Evolutionary conservation across 768 basidiomycete genomes (phyloP).

Genomic region (Suillus americanus): DNA sequence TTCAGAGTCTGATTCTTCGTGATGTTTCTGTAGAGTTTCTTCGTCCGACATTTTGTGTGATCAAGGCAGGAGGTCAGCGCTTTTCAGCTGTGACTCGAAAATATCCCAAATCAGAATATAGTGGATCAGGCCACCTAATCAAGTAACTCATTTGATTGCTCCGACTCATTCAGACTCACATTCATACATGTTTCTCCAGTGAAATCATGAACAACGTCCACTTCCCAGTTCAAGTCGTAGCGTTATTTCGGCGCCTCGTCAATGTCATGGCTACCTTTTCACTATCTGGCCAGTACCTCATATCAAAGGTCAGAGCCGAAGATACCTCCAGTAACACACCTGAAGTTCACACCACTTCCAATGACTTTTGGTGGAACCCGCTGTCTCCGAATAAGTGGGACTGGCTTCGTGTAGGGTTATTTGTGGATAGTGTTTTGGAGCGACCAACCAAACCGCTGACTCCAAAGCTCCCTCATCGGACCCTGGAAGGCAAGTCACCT

Average conservation of each 20-base stretch:
- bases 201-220: constrained; percentile 42
- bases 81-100: background rate
- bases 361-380: constrained; percentile 3
- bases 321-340: background rate
- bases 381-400: constrained; percentile 3
- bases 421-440: background rate
- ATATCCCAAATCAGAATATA: background rate
- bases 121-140: background rate
- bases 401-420: constrained; percentile 2
- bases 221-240: constrained; percentile 59
- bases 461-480: background rate
- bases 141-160: background rate
- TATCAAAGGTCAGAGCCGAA: constrained; percentile 24
- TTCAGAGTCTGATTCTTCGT: constrained; percentile 71
- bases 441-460: background rate
- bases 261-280: constrained; percentile 71
- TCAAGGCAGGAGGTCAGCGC: constrained; percentile 3
- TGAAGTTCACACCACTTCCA: background rate
- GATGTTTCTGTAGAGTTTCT: constrained; percentile 62
- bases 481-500: background rate
- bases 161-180: background rate
- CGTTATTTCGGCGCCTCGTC: constrained; percentile 62
- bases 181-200: background rate
- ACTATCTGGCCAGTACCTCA: constrained; percentile 62
- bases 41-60: constrained; percentile 57